phyloP scores from a whole-genome alignment of 2,329 filamentous ascomycete genomes.

The Lachnellula occidentalis region DNA sequence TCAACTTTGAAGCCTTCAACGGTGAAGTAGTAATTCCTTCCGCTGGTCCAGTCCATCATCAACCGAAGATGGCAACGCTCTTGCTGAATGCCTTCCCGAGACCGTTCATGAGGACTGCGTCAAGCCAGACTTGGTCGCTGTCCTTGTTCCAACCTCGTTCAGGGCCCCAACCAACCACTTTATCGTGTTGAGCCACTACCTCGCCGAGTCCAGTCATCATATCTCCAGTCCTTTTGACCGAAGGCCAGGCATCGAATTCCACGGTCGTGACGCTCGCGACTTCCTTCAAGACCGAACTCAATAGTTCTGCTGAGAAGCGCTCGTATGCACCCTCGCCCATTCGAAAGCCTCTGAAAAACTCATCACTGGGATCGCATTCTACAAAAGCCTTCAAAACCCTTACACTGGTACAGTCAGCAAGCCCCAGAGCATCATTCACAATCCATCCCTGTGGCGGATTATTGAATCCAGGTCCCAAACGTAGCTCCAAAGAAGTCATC shows the following conservation, averaged over 20 bases:
- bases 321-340: slow-evolving; percentile 63
- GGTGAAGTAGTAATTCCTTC: too few species aligned
- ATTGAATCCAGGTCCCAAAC: slow-evolving; percentile 68
- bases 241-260: slow-evolving; percentile 64
- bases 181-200: slow-evolving; percentile 42
- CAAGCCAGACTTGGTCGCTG: slow-evolving; percentile 7
- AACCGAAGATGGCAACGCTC: background rate
- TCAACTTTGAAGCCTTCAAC: too few species aligned
- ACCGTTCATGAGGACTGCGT: slow-evolving; percentile 9
- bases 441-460: slow-evolving; percentile 66
- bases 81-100: background rate
- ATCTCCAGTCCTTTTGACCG: slow-evolving; percentile 58
- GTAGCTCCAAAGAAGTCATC: slow-evolving; percentile 61
- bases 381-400: slow-evolving; percentile 61
- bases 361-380: slow-evolving; percentile 65
- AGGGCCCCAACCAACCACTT: slow-evolving; percentile 61
- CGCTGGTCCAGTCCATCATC: background rate
- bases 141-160: slow-evolving; percentile 60
- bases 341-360: slow-evolving; percentile 59
- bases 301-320: slow-evolving; percentile 52
- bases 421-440: slow-evolving; percentile 58
- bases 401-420: slow-evolving; percentile 56
- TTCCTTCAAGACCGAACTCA: slow-evolving; percentile 50
- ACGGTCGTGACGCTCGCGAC: slow-evolving; percentile 52
- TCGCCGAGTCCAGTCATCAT: slow-evolving; percentile 59